Evolutionary conservation across 2,329 filamentous ascomycete genomes (phyloP), one percentile per base, ranked within the genome.

Genomic region (Colletotrichum coccodes): DNA sequence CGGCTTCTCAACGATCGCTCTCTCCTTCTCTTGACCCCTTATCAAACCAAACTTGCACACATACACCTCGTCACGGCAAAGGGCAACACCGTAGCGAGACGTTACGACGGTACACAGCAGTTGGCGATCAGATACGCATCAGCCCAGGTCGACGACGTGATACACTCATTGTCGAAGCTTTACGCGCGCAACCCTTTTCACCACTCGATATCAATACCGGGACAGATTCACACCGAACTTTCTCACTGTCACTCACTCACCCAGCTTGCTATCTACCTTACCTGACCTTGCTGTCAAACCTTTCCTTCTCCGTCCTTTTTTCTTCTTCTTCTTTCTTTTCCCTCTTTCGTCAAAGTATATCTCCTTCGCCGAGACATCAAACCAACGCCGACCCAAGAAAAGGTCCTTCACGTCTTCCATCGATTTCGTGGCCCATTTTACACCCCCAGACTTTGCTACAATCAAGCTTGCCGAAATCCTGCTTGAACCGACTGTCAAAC

Each of bases 41-140:
- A 28, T 30, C 40, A 36, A 47, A 30, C 60, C 65, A 53, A 44
- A 38, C 60, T 68, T 34, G 58, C 60, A 68, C 58, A 50, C 53
- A 59, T 38, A 42, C 61, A 50, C 21, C 40, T 60, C 49, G 49
- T 65, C 47, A 65, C 61, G 28, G 61, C 34, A 59, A 34, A 42
- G 59, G 34, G 53, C 53, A 18, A 36, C 60, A 68, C 53, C n/a
- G 21, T 54, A 64, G 38, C 53, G 18, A 64, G 40, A 64, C 54
- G 60, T 23, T 52, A 34, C 47, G 36, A 64, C 65, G 47, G 38
- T 28, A 60, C 61, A 56, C 56, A 18, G 32, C 44, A 44, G 32
- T 47, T 52, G 28, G 18, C 57, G 26, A 14, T 16, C 32, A 49
- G 47, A 26, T 18, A 50, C 26, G 53, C 44, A 53, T 57, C 54